These are phyloP conservation scores for Sindora glabra DNA, from an alignment of 306 rosid species.

Conservation along the genomic window DNA sequence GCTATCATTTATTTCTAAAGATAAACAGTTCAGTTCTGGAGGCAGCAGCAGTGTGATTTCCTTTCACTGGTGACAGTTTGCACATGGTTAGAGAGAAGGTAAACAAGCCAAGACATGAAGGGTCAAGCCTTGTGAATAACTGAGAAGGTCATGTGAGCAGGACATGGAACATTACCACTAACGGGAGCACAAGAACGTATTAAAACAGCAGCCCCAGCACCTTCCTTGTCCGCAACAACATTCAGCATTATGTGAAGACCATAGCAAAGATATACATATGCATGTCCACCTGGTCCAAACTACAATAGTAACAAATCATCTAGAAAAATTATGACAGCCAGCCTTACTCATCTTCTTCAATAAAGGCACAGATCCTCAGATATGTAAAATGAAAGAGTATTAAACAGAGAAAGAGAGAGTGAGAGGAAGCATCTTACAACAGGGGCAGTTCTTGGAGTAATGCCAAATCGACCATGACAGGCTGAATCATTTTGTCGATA, in stretches of 20 bases:
- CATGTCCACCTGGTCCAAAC: slow-evolving; percentile 94
- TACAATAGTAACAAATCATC: slow-evolving; percentile 16
- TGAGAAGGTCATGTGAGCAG: neutral
- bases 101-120: no score
- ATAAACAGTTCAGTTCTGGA: neutral
- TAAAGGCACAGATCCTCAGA: no score
- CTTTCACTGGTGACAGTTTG: neutral
- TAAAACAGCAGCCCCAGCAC: slow-evolving; percentile 78
- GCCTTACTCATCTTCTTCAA: neutral
- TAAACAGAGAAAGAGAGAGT: neutral
- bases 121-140: no score
- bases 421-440: slow-evolving; percentile 44
- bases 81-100: neutral
- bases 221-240: slow-evolving; percentile 87
- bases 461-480: slow-evolving; percentile 83
- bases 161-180: slow-evolving; percentile 38
- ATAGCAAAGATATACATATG: slow-evolving; percentile 83
- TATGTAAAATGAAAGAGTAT: neutral
- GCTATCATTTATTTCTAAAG: neutral
- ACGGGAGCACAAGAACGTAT: slow-evolving; percentile 93
- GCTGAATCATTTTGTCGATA: slow-evolving; percentile 80
- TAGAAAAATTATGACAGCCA: neutral
- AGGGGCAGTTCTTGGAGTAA: slow-evolving; percentile 87
- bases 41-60: neutral
- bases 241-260: slow-evolving; percentile 76